These are phyloP conservation scores for Ganoderma sp. DNA, from an alignment of 1,284 basidiomycete genomes.

Conservation along the genomic window DNA sequence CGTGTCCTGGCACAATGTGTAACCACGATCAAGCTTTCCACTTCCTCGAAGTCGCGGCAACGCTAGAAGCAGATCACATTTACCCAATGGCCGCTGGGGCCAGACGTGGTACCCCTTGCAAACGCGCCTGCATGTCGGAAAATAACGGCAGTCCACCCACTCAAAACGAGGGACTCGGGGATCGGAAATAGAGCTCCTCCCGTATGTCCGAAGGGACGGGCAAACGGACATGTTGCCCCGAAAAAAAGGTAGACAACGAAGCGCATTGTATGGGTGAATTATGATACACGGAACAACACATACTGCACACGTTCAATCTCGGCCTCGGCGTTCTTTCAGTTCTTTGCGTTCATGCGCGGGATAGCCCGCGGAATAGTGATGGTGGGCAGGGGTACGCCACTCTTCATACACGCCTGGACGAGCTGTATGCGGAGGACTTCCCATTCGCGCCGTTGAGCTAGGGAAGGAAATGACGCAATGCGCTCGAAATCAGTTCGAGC, in stretches of 20 bases:
- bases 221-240: neutral
- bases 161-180: neutral
- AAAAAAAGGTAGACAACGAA: neutral
- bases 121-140: neutral
- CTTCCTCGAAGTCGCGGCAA: neutral
- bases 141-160: neutral
- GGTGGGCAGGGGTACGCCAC: slow-evolving; percentile 24
- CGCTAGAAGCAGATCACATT: neutral
- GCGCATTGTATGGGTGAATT: neutral
- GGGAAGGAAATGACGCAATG: neutral
- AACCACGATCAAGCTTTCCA: neutral
- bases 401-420: slow-evolving; percentile 27
- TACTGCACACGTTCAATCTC: slow-evolving; percentile 2
- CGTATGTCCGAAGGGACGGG: neutral
- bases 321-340: neutral
- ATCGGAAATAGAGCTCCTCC: slow-evolving; percentile 12
- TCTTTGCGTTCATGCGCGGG: slow-evolving; percentile 10
- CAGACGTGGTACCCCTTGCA: neutral
- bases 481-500: neutral
- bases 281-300: slow-evolving; percentile 10
- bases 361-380: slow-evolving; percentile 17
- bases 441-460: slow-evolving; percentile 28
- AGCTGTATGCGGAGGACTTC: slow-evolving; percentile 25
- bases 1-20: neutral
- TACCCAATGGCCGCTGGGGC: neutral